Conservation (phyloP, 495 filamentous ascomycete genomes). For the Bacidia rubella region DNA sequence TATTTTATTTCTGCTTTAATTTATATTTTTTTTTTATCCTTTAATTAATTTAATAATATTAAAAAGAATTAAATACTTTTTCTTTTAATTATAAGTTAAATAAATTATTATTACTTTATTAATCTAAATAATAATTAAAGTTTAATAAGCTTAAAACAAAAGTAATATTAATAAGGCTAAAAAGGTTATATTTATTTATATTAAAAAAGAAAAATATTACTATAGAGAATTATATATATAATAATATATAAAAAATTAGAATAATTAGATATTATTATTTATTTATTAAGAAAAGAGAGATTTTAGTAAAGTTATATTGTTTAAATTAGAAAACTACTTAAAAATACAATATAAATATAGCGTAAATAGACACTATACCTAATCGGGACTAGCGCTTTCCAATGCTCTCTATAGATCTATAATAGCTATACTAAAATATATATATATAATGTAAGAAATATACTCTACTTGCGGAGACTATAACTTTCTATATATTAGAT, state of each 20-base stretch:
- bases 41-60: constrained; percentile 3
- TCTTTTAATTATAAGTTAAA: not conserved
- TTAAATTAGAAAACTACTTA: not conserved
- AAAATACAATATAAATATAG: no score
- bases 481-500: no score
- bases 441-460: no score
- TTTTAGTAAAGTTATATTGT: not conserved
- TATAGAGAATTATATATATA: not conserved
- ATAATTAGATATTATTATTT: not conserved
- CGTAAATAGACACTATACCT: no score
- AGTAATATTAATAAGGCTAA: not conserved
- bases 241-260: constrained; percentile 4
- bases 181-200: not conserved
- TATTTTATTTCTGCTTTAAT: not conserved
- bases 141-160: constrained; percentile 3
- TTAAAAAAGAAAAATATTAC: not conserved
- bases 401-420: no score
- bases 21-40: not conserved
- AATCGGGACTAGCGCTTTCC: no score
- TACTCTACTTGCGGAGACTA: no score
- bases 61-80: not conserved
- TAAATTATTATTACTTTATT: not conserved
- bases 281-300: not conserved
- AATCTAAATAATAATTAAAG: constrained; percentile 2
- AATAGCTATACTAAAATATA: no score